phyloP scores from a whole-genome alignment of 2,329 filamentous ascomycete genomes.

The Alternaria burnsii region DNA sequence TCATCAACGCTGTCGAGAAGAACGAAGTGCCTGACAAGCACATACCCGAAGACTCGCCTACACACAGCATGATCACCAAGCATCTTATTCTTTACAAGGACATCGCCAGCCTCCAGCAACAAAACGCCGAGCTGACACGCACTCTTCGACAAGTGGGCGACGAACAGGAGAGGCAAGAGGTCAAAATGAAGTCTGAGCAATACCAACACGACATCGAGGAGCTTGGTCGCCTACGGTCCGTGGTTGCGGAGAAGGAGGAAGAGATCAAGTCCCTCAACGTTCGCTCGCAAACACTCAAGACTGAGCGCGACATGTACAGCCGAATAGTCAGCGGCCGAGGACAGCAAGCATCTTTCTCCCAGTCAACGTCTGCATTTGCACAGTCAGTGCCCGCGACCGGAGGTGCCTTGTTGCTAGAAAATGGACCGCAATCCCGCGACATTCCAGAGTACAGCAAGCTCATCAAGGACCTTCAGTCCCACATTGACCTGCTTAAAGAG shows the following conservation, averaged over 20 bases:
- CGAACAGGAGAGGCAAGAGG: constrained; percentile 90
- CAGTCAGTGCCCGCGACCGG: constrained; percentile 28
- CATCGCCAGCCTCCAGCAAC: constrained; percentile 82
- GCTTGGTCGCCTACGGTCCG: constrained; percentile 75
- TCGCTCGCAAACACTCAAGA: constrained; percentile 90
- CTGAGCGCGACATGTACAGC: constrained; percentile 97
- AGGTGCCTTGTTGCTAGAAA: constrained; percentile 28
- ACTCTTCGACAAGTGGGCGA: constrained; percentile 86
- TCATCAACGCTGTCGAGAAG: constrained; percentile 75
- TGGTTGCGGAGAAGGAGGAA: constrained; percentile 81
- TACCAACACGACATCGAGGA: constrained; percentile 69
- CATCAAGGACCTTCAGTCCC: constrained; percentile 84
- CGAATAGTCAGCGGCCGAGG: constrained; percentile 85
- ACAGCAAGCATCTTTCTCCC: constrained; percentile 59
- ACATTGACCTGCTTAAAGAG: constrained; percentile 89
- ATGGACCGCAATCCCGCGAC: constrained; percentile 61
- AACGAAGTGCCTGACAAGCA: constrained; percentile 75
- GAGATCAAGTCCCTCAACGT: constrained; percentile 83
- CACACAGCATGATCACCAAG: constrained; percentile 87
- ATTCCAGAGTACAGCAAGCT: constrained; percentile 78
- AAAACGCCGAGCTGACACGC: constrained; percentile 84
- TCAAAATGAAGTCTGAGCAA: constrained; percentile 66
- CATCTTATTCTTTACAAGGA: constrained; percentile 90
- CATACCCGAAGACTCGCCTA: constrained; percentile 76
- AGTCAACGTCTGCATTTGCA: constrained; percentile 28